Conservation (phyloP, 1,284 basidiomycete species). For the Irpex rosettiformis region DNA sequence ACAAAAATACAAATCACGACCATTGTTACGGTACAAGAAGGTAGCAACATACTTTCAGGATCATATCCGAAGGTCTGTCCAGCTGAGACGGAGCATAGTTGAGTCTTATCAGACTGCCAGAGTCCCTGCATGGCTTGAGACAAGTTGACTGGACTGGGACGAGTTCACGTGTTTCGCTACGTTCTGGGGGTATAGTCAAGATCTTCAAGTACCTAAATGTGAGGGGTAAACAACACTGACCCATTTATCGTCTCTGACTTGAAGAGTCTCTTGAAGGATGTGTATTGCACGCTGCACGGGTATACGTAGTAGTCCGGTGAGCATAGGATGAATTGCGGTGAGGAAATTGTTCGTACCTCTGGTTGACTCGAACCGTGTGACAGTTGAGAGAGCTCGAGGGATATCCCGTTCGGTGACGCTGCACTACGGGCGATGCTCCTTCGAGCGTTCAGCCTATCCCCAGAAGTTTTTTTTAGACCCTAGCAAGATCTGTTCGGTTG, state of each 20-base stretch:
- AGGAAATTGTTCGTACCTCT: background rate
- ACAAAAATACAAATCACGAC: no score
- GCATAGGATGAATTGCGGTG: no score
- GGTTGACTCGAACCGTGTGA: background rate
- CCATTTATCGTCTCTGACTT: background rate
- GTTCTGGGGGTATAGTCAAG: background rate
- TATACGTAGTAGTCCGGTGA: background rate
- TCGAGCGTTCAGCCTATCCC: background rate
- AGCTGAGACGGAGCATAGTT: no score
- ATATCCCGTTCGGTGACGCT: background rate
- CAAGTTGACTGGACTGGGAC: background rate
- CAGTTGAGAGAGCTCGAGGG: background rate
- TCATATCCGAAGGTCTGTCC: no score
- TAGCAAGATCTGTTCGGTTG: no score
- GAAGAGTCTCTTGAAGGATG: background rate
- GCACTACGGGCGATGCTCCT: background rate
- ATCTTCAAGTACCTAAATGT: background rate
- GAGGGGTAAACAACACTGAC: background rate
- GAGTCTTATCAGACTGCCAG: no score
- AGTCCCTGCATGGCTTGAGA: no score
- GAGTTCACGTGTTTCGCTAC: background rate
- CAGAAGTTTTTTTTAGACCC: no score
- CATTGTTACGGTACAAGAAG: no score
- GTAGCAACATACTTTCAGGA: no score
- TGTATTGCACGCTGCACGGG: background rate